Percentiles rank a stretch among this genome's conserved stretches.
Evolutionary conservation across 2,329 filamentous ascomycete species (phyloP).

Genomic region (Penicillium sp.): DNA sequence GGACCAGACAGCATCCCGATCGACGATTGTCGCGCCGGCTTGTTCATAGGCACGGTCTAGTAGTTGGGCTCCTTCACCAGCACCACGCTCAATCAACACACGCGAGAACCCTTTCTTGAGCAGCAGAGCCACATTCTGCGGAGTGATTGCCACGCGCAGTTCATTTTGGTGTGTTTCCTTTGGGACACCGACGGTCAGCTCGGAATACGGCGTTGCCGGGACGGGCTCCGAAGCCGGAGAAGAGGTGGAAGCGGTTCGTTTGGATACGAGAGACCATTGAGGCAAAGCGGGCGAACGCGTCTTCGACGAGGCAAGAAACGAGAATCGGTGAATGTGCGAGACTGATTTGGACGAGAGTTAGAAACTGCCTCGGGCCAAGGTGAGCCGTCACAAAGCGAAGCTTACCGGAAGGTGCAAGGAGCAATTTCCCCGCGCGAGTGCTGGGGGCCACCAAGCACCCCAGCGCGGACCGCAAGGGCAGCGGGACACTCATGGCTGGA

Average conservation of each 20-base stretch:
- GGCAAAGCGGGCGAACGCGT: slow-evolving; percentile 6
- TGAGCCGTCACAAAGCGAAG: neutral
- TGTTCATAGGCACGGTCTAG: slow-evolving; percentile 72
- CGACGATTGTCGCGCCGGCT: slow-evolving; percentile 75
- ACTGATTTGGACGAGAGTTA: slow-evolving; percentile 9
- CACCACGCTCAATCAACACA: slow-evolving; percentile 75
- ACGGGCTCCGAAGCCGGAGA: slow-evolving; percentile 22
- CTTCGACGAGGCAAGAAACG: slow-evolving; percentile 10
- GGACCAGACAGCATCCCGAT: slow-evolving; percentile 67
- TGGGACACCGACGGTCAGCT: slow-evolving; percentile 75
- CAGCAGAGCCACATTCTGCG: slow-evolving; percentile 75
- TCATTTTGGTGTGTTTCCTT: slow-evolving; percentile 76
- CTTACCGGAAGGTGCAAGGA: slow-evolving; percentile 24
- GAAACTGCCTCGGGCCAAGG: neutral
- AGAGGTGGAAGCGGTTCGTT: slow-evolving; percentile 23
- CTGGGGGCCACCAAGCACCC: slow-evolving; percentile 24
- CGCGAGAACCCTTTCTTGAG: slow-evolving; percentile 81
- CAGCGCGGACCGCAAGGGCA: slow-evolving; percentile 28
- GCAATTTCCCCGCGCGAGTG: slow-evolving; percentile 22
- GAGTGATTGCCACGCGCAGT: slow-evolving; percentile 79
- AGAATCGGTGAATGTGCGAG: slow-evolving; percentile 14
- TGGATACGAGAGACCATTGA: slow-evolving; percentile 16
- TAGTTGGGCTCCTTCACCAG: slow-evolving; percentile 75
- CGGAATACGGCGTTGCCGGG: slow-evolving; percentile 58
- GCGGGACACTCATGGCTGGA: slow-evolving; percentile 26